These are phyloP conservation scores for Paxillus involutus DNA, from an alignment of 768 basidiomycete species.

Conservation along the genomic window DNA sequence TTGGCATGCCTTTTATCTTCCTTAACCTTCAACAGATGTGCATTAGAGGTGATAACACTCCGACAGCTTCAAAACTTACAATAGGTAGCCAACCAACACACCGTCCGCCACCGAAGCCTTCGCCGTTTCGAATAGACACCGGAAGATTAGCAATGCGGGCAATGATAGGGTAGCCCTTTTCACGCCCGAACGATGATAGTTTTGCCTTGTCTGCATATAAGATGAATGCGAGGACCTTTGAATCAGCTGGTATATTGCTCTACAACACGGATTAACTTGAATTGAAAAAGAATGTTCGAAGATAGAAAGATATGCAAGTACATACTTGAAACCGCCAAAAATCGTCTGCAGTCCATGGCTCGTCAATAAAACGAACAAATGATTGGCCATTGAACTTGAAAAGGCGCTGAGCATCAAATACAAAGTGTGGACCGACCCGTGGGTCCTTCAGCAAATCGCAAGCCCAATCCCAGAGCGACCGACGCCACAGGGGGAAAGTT, in stretches of 20 bases:
- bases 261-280: background rate
- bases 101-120: constrained; percentile 32
- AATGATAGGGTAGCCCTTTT: constrained; percentile 38
- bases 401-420: constrained; percentile 31
- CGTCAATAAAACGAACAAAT: constrained; percentile 30
- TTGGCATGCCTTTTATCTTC: constrained; percentile 1
- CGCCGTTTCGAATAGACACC: constrained; percentile 30
- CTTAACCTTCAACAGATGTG: background rate
- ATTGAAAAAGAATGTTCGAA: background rate
- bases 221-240: constrained; percentile 31
- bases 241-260: constrained; percentile 5
- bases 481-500: constrained; percentile 18
- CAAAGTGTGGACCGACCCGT: constrained; percentile 18
- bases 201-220: constrained; percentile 42
- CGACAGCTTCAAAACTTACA: constrained; percentile 17
- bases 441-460: constrained; percentile 28
- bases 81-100: constrained; percentile 41
- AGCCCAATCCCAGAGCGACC: constrained; percentile 29
- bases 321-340: constrained; percentile 40
- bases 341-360: constrained; percentile 38
- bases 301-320: background rate
- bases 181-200: constrained; percentile 38
- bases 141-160: constrained; percentile 34
- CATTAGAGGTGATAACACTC: background rate
- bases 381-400: constrained; percentile 27